Percentiles rank a stretch among this genome's conserved stretches.
Conservation (phyloP, 768 basidiomycete genomes). For the Boletellus ananiceps region DNA sequence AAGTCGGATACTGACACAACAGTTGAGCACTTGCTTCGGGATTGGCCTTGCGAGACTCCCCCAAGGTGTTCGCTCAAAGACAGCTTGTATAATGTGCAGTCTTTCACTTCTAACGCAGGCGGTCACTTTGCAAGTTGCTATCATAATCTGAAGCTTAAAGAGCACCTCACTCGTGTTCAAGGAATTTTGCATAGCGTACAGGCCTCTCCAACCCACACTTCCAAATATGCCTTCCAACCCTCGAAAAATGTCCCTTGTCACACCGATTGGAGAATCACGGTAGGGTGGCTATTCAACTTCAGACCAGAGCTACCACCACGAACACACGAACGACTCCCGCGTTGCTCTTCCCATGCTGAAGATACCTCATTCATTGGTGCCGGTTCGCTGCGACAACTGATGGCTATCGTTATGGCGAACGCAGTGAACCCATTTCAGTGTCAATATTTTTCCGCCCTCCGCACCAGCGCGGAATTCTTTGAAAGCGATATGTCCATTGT, state of each 20-base stretch:
- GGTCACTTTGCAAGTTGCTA: conserved; percentile 10
- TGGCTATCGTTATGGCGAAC: background rate
- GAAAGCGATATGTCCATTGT: background rate
- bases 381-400: background rate
- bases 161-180: background rate
- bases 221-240: background rate
- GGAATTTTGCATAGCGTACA: background rate
- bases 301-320: background rate
- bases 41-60: conserved; percentile 18
- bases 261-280: background rate
- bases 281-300: background rate
- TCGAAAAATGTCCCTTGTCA: background rate
- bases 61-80: conserved; percentile 2
- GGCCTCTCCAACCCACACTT: background rate
- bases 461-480: background rate
- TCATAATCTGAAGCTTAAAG: conserved; percentile 9
- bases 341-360: background rate
- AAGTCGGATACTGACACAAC: background rate
- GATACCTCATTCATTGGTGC: background rate
- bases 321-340: background rate
- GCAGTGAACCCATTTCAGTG: background rate
- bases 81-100: conserved; percentile 2
- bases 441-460: background rate
- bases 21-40: background rate
- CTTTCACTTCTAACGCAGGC: background rate